Evolutionary conservation across 2,329 filamentous ascomycete species (phyloP).

Genomic region (Trichophyton verrucosum): DNA sequence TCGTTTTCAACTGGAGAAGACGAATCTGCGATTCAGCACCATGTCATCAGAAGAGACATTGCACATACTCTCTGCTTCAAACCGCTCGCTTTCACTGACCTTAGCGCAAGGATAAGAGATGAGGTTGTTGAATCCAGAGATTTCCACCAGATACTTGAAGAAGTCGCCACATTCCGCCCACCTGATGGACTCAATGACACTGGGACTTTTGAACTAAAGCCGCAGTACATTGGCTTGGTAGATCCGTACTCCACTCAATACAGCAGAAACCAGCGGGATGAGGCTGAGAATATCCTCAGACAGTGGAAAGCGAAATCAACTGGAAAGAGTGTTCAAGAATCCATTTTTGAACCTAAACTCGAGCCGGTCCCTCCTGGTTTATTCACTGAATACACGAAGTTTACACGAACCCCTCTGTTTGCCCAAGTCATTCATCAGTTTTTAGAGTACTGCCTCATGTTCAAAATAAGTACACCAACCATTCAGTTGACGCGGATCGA

Average conservation of each 20-base stretch:
- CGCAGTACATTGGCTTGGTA: conserved; percentile 71
- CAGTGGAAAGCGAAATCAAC: conserved; percentile 78
- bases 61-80: conserved; percentile 93
- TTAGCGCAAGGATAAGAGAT: conserved; percentile 74
- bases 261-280: conserved; percentile 91
- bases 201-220: conserved; percentile 85
- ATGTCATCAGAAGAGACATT: conserved; percentile 76
- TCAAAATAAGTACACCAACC: conserved; percentile 54
- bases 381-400: conserved; percentile 62
- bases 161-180: conserved; percentile 78
- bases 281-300: conserved; percentile 81
- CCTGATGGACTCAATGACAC: conserved; percentile 87
- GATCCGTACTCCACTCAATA: conserved; percentile 96
- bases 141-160: conserved; percentile 70
- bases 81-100: conserved; percentile 85
- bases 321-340: conserved; percentile 64
- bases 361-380: conserved; percentile 62
- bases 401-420: conserved; percentile 76
- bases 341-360: conserved; percentile 83
- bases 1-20: conserved; percentile 44
- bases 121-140: conserved; percentile 80
- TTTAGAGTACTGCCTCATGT: conserved; percentile 65
- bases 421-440: conserved; percentile 82
- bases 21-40: conserved; percentile 42
- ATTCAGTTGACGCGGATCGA: conserved; percentile 77